Evolutionary conservation across 495 filamentous ascomycete species (phyloP), one percentile per base, ranked within the genome.

Genomic region (Amphirosellinia nigrospora): DNA sequence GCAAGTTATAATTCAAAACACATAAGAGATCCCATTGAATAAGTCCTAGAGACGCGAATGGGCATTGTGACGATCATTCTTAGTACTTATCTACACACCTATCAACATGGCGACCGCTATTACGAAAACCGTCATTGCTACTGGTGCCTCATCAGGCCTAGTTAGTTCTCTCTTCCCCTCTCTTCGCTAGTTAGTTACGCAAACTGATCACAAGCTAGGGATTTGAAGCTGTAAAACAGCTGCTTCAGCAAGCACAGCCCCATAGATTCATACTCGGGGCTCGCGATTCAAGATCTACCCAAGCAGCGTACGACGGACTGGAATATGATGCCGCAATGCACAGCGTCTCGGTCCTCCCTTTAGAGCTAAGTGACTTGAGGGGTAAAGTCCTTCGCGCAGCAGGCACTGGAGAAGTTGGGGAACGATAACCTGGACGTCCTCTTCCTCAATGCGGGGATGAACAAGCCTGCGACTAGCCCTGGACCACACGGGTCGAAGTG

Each of bases 321-420:
- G n/a, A 56, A 8, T 56, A 56, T 5, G 53, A 34, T 11, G 26
- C 53, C 13, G 6, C 53, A n/a, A n/a, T 32, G 28, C 53, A 56
- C 15, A 56, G 15, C 8, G 53, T 56, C 28, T 56, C 26, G 23
- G 13, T 48, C 1, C 45, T 48, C 19, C 45, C 45, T n/a, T 56
- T 34, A 10, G 53, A 56, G 16, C 8, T 34, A 16, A 32, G 28
- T n/a, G 53, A 56, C 8, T 32, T 56, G 28, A 30, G 28, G 34
- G 28, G 28, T 56, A 8, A 56, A 56, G 53, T 34, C 28, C 30
- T 56, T 56, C 53, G 53, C 53, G 5, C 53, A 56, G 53, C 53
- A 56, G 53, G 10, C 53, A 15, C 30, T 56, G 3, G 53, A 56
- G 7, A 56, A 34, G 53, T 56, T 56, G n/a, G 28, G 53, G 3